Evolutionary conservation across 129 eudicot genomes (phyloP), one percentile per base, ranked within the genome.

Genomic region (Mikania micrantha): DNA sequence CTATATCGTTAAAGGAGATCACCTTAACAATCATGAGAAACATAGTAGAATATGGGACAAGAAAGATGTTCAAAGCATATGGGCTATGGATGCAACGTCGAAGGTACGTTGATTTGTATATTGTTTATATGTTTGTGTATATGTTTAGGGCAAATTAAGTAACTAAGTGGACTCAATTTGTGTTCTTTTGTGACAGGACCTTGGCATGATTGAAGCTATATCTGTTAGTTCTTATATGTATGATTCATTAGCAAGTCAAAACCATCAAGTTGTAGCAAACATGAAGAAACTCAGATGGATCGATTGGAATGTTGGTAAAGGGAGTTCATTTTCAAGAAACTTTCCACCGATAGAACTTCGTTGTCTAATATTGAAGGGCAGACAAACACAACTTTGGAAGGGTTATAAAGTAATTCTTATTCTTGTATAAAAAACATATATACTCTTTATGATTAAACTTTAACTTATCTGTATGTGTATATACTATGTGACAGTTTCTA

Each of bases 1-100:
- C 50, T 38, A 62, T 32, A 62, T 62, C 38, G 67, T 38, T 20
- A 38, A 40, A 20, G 67, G 67, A 15, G 17, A 62, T n/a, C 67
- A 62, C 20, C 67, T 7, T 36, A 62, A 62, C 11, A 38, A 21
- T 20, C 67, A 49, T 19, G 56, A 48, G 27, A 50, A 50, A 50
- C 60, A 53, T 53, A 53, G 60, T 53, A 53, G 60, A 24, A 53
- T 53, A 22, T 53, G 60, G 34, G 34, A 24, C 32, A 22, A 22
- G 32, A 53, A 53, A 53, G 32, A 53, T 53, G 32, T 53, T 53
- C 60, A 22, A 53, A 22, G 32, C 34, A 22, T 53, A 53, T 53
- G 60, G 32, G 16, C 34, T 53, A 53, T 53, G 60, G n/a, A 22
- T 24, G 7, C 60, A 53, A n/a, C n/a, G n/a, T 21, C 13, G 16